These are phyloP conservation scores for Gloeophyllum trabeum DNA, from an alignment of 768 basidiomycete species.

Conservation along the genomic window DNA sequence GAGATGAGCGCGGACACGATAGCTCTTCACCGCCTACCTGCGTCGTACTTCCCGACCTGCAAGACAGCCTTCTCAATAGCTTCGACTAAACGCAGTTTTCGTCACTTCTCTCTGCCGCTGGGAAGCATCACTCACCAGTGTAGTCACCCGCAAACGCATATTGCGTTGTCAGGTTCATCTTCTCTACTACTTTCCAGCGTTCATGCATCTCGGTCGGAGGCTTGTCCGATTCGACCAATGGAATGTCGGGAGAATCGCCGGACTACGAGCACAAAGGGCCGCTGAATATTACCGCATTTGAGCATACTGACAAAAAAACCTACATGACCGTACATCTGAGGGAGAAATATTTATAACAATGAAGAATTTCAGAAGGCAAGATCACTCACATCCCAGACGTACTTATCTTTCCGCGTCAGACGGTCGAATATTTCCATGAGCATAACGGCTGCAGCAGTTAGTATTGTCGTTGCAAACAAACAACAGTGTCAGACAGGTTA, in stretches of 20 bases:
- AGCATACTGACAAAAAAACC: conserved; percentile 11
- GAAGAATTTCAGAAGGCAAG: neutral
- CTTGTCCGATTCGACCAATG: conserved; percentile 35
- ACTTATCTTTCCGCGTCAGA: conserved; percentile 55
- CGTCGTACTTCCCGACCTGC: conserved; percentile 51
- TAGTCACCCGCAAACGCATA: conserved; percentile 62
- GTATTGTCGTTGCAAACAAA: conserved; percentile 1
- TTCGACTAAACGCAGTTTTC: conserved; percentile 30
- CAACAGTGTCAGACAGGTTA: too few relatives aligned
- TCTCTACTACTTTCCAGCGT: conserved; percentile 57
- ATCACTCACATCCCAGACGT: conserved; percentile 60
- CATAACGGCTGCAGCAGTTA: conserved; percentile 41
- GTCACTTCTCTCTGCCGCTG: too few relatives aligned
- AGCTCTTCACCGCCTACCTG: conserved; percentile 24
- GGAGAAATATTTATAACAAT: conserved; percentile 1
- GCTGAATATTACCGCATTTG: neutral
- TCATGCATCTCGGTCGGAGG: conserved; percentile 43
- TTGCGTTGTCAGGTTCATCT: conserved; percentile 58
- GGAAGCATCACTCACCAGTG: conserved; percentile 41
- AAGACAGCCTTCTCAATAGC: conserved; percentile 53
- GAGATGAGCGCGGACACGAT: neutral
- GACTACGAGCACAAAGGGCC: conserved; percentile 30
- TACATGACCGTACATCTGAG: conserved; percentile 56
- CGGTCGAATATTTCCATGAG: conserved; percentile 62
- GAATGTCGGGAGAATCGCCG: conserved; percentile 49